Evolutionary conservation across 352 stramenopile species (phyloP), one percentile per base, ranked within the genome.

Genomic region (Phytophthora cactorum): DNA sequence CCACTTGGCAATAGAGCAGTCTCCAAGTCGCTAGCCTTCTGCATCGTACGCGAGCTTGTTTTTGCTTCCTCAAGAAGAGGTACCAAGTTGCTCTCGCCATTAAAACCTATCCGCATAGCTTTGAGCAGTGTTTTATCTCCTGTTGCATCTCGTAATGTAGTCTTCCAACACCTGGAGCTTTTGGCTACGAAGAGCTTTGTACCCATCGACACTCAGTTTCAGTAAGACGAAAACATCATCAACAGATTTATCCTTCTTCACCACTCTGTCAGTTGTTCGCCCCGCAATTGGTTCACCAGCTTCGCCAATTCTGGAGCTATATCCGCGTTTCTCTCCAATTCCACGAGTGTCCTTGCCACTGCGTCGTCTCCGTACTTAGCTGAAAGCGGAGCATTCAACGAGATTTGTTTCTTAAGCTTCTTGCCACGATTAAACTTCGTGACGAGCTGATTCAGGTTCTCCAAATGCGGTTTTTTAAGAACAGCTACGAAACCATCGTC

Each of bases 281-380:
- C 6, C 32, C 34, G n/a, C 4, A 57, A 46, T 22, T 57, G 17
- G 11, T 47, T n/a, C 9, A 45, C 4, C 32, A 45, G 10, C 3
- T 3, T 27, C 10, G 14, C 12, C 11, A 49, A 6, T 0, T 22
- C 6, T 5, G 51, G 51, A 17, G 22, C 14, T 25, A 34, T 7
- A 34, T 25, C 11, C 0, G 38, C 22, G 2, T 2, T 11, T 29
- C 11, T 32, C 50, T 56, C 50, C 7, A 32, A 1, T 17, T 6
- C 12, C 11, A 50, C 15, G 12, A 59, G 22, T 10, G 52, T 25
- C 38, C 14, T 25, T 6, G 52, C 52, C 3, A 59, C 25, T n/a
- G 15, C 6, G 25, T 59, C 52, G 28, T 59, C 52, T 29, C 52
- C 52, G 38, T 41, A 59, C 1, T 25, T 31, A 4, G 36, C 38